These are phyloP conservation scores for Hymenoscyphus linearis DNA, from an alignment of 2,329 filamentous ascomycete species.

Conservation along the genomic window DNA sequence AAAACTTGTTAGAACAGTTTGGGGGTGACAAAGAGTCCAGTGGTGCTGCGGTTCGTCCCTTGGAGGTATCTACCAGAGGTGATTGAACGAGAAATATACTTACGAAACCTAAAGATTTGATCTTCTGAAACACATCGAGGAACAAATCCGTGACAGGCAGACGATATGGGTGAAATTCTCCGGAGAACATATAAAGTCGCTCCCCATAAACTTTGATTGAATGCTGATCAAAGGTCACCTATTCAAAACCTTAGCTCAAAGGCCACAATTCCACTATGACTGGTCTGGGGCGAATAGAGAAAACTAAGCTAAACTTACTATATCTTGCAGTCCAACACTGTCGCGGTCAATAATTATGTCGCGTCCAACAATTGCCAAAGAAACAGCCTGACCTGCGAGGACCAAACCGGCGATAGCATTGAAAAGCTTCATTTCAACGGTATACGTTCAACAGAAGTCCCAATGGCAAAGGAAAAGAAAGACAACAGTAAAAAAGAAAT, in stretches of 20 bases:
- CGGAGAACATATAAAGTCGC: constrained; percentile 56
- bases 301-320: constrained; percentile 37
- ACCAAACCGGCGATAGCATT: constrained; percentile 31
- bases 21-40: neutral
- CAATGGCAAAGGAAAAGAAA: neutral
- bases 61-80: too few relatives aligned
- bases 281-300: neutral
- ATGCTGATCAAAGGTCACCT: constrained; percentile 58
- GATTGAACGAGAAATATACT: neutral
- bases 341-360: constrained; percentile 45
- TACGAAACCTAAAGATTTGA: constrained; percentile 69
- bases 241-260: neutral
- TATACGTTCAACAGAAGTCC: neutral
- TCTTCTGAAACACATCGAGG: constrained; percentile 75
- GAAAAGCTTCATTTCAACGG: constrained; percentile 35
- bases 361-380: constrained; percentile 44
- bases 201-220: constrained; percentile 59
- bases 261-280: neutral
- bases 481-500: neutral
- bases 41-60: neutral
- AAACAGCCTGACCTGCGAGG: constrained; percentile 41
- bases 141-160: constrained; percentile 58
- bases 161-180: constrained; percentile 58
- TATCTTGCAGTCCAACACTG: constrained; percentile 47
- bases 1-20: neutral